Percentiles rank a stretch among this genome's conserved stretches.
These are phyloP conservation scores for Chlorophyllum brunneum DNA, from an alignment of 768 basidiomycete species.

Conservation along the genomic window DNA sequence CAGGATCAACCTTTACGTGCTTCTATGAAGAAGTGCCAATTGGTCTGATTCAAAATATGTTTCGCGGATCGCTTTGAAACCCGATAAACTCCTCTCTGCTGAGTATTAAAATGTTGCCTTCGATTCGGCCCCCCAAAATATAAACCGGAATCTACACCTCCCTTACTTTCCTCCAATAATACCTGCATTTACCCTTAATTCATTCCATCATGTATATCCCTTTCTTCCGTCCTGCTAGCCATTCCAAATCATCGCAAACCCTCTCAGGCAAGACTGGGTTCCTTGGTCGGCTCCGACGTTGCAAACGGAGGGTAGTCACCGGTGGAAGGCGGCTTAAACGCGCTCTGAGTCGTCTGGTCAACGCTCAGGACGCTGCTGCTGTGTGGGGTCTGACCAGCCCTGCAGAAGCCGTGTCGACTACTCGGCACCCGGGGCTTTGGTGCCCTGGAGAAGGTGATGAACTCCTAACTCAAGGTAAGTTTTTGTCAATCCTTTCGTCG, in stretches of 20 bases:
- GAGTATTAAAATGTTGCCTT: no score
- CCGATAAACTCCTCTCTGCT: background rate
- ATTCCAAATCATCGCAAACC: no score
- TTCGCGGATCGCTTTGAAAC: background rate
- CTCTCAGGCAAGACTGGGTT: background rate
- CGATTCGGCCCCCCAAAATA: no score
- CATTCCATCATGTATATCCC: no score
- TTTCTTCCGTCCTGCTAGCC: no score
- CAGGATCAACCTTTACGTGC: no score
- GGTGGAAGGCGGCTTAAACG: slow-evolving; percentile 3
- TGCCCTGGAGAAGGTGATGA: background rate
- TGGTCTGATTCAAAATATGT: background rate
- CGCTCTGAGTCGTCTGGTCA: slow-evolving; percentile 10
- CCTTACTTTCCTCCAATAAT: no score
- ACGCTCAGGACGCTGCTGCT: background rate
- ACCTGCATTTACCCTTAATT: no score
- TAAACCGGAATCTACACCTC: no score
- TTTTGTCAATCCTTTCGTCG: background rate
- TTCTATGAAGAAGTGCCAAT: no score
- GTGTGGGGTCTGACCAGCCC: background rate
- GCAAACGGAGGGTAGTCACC: background rate
- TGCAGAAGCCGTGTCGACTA: background rate
- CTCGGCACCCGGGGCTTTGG: background rate
- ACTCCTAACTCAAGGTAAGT: background rate
- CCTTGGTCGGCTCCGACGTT: background rate